Percentiles rank a stretch among this genome's conserved stretches.
Evolutionary conservation across 306 rosid genomes (phyloP).

Genomic region (Sophora flavescens): DNA sequence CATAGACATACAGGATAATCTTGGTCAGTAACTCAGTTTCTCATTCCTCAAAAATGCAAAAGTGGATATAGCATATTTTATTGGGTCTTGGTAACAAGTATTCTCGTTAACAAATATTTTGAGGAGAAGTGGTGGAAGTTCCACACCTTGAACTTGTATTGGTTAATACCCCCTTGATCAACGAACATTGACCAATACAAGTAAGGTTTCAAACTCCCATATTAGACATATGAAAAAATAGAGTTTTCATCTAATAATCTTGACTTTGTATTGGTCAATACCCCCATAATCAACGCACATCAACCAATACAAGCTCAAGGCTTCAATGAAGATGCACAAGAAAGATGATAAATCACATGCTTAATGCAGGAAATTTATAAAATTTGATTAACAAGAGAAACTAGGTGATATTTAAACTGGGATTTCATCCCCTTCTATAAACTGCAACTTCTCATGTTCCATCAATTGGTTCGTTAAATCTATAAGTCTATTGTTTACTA

Average conservation of each 20-base stretch:
- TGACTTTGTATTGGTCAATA: slow-evolving; percentile 31
- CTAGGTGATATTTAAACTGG: not conserved
- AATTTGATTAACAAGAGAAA: not conserved
- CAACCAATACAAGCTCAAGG: slow-evolving; percentile 45
- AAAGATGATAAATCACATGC: not conserved
- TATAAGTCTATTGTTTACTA: not conserved
- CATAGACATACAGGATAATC: not conserved
- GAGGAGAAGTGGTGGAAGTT: not conserved
- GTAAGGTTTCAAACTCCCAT: slow-evolving; percentile 3
- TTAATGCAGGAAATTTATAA: not conserved
- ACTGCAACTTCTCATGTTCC: not conserved
- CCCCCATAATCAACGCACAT: slow-evolving; percentile 54
- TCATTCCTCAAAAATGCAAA: slow-evolving; percentile 7
- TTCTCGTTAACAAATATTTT: too few relatives aligned
- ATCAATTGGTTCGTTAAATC: not conserved
- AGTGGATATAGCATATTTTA: not conserved
- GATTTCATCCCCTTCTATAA: not conserved
- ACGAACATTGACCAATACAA: slow-evolving; percentile 43
- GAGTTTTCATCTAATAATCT: not conserved
- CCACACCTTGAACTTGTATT: slow-evolving; percentile 14
- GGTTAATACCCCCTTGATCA: slow-evolving; percentile 44
- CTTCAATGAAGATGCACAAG: not conserved
- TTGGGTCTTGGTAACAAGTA: not conserved
- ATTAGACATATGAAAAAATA: too few relatives aligned
- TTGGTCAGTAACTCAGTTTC: not conserved